Base-by-base conservation (phyloP, 75 land plant genomes). In the Isoetes taiwanensis region DNA sequence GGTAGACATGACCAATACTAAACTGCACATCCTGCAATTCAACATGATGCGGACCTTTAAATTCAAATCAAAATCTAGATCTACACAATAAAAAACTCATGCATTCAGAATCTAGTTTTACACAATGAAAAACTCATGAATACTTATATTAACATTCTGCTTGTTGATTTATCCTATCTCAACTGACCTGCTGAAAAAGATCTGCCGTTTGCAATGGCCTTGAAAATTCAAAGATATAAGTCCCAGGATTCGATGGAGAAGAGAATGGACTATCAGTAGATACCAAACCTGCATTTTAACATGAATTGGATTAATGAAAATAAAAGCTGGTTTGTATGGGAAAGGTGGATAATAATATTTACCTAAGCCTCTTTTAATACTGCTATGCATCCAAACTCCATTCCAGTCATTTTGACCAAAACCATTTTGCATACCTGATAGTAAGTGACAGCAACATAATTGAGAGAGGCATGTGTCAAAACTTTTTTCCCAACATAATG, bases 131-230 rank as follows among this genome's bases (percentile, higher is more conserved):
- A n/a, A n/a, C n/a, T n/a, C n/a, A n/a, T n/a, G n/a, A n/a, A n/a
- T n/a, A n/a, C n/a, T n/a, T 10, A 37, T 37, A 9, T 37, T 37
- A 9, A 37, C 14, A 10, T 37, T 37, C 14, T 37, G 12, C 39
- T 37, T 14, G 14, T 37, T 10, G 9, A 37, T 10, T 37, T 14
- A 37, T 37, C 39, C 39, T 56, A 9, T 33, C 27, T n/a, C 27
- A 3, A 63, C 24, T n/a, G 27, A 88, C 99, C 88, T 94, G 96
- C 65, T 84, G 96, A 62, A 79, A 76, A 54, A 66, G 81, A 74
- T 94, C 99, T 64, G 64, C 65, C 34, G 99, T 94, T 58, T 90
- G 79, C 71, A 94, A 56, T 28, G 99, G 96, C 63, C 99, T 79
- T 35, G 90, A 77, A 56, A 88, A 89, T 69, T 94, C 99, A 59